Evolutionary conservation across 164 flowering plant species (phyloP).

Genomic region (Cinnamomum micranthum): DNA sequence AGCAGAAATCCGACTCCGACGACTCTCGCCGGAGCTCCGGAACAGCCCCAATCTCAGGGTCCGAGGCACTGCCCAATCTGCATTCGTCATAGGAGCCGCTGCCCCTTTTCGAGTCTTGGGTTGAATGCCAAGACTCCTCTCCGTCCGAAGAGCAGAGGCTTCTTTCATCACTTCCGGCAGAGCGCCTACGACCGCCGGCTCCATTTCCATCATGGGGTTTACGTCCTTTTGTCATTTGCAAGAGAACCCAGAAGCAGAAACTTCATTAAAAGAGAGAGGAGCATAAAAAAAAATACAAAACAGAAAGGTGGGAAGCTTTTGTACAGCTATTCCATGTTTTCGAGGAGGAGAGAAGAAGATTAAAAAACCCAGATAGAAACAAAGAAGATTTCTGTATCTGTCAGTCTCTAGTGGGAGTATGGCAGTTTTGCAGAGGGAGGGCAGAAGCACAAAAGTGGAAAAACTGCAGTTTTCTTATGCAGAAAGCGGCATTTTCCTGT

Average conservation of each 20-base stretch:
- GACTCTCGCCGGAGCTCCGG: conserved; percentile 37
- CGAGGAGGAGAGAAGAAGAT: no score
- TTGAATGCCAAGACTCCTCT: conserved; percentile 36
- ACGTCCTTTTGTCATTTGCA: conserved; percentile 30
- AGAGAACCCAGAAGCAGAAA: conserved; percentile 4
- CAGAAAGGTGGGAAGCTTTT: conserved; percentile 1
- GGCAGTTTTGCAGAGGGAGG: background rate
- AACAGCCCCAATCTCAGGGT: conserved; percentile 36
- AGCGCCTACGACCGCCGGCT: conserved; percentile 3
- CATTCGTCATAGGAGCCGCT: conserved; percentile 64
- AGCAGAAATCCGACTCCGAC: conserved; percentile 45
- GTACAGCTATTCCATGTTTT: background rate
- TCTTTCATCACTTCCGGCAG: background rate
- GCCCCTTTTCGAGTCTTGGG: conserved; percentile 21
- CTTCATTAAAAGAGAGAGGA: conserved; percentile 3
- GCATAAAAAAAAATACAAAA: background rate
- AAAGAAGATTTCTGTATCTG: background rate
- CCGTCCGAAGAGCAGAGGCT: conserved; percentile 30
- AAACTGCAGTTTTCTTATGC: background rate
- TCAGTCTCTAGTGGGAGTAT: background rate
- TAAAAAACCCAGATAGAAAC: background rate
- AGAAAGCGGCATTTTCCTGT: background rate
- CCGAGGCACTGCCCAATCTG: conserved; percentile 42
- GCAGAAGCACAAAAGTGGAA: background rate
- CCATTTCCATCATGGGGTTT: conserved; percentile 28